These are phyloP conservation scores for Aspergillus saccharolyticus DNA, from an alignment of 495 filamentous ascomycete species.

Conservation along the genomic window DNA sequence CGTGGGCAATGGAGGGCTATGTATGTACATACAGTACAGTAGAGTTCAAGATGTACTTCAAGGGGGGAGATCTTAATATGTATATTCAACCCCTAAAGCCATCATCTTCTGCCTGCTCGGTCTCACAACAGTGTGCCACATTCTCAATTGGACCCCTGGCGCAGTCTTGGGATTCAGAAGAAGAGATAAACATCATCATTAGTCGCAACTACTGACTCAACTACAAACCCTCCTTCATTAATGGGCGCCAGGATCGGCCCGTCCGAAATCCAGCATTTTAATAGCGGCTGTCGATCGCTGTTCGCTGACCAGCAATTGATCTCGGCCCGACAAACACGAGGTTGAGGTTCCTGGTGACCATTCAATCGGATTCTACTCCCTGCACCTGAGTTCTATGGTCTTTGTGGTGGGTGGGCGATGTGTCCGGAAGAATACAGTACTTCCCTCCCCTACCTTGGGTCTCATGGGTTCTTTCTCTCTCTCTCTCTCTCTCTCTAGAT, in stretches of 20 bases:
- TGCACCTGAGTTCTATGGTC: background rate
- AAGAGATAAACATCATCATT: too few species aligned
- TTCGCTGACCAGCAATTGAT: background rate
- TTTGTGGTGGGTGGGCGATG: too few species aligned
- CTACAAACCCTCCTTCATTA: too few species aligned
- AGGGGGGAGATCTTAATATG: too few species aligned
- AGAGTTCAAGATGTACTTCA: too few species aligned
- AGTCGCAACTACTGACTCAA: too few species aligned
- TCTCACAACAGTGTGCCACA: background rate
- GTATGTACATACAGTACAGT: too few species aligned
- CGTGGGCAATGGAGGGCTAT: background rate
- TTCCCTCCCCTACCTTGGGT: background rate
- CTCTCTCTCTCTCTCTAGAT: background rate
- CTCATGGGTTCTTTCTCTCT: background rate
- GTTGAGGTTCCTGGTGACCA: background rate
- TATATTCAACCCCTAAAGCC: too few species aligned
- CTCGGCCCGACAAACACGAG: background rate
- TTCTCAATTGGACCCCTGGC: background rate
- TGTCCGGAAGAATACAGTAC: background rate
- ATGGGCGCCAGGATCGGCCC: conserved; percentile 1
- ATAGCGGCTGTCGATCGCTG: background rate
- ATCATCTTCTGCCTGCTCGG: background rate
- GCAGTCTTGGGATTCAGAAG: background rate
- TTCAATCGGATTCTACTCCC: background rate
- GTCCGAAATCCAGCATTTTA: background rate